phyloP scores from a whole-genome alignment of 441 rosid species.

The Manihot esculenta region DNA sequence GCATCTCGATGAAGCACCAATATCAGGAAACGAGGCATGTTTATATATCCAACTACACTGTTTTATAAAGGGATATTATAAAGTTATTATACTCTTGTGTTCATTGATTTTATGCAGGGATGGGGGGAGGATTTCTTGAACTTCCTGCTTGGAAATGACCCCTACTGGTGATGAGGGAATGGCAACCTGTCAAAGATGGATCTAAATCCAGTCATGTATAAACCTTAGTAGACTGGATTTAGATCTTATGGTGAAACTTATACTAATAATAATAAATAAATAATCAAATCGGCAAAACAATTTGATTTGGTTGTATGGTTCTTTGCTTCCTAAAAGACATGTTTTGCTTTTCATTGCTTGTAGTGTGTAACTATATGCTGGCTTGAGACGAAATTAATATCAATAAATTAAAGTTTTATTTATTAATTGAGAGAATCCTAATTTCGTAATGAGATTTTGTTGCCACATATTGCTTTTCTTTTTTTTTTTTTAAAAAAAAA shows the following conservation, averaged over 20 bases:
- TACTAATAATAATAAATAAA: no score
- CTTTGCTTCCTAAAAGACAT: neutral
- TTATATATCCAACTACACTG: neutral
- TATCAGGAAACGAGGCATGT: slow-evolving; percentile 25
- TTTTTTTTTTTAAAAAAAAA: no score
- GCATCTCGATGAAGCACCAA: neutral
- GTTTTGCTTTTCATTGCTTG: neutral
- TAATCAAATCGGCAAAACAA: no score
- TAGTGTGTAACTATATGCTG: neutral
- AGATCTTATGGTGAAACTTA: no score
- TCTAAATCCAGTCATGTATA: neutral
- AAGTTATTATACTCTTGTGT: neutral
- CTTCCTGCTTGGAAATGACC: slow-evolving; percentile 30
- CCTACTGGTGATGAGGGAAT: neutral
- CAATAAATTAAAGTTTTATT: no score
- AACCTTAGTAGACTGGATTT: slow-evolving; percentile 10
- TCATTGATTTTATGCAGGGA: slow-evolving; percentile 32
- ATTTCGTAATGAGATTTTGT: no score
- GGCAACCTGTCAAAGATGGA: neutral
- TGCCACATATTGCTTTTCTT: no score
- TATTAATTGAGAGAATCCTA: no score
- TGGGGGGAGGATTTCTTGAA: slow-evolving; percentile 44
- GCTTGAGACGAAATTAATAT: no score
- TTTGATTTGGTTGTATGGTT: neutral
- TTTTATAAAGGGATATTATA: no score